A percentile compares a stretch with the other conserved stretches of the same genome.
Conservation (phyloP, 345 rosid species). For the Fremontodendron californicum region DNA sequence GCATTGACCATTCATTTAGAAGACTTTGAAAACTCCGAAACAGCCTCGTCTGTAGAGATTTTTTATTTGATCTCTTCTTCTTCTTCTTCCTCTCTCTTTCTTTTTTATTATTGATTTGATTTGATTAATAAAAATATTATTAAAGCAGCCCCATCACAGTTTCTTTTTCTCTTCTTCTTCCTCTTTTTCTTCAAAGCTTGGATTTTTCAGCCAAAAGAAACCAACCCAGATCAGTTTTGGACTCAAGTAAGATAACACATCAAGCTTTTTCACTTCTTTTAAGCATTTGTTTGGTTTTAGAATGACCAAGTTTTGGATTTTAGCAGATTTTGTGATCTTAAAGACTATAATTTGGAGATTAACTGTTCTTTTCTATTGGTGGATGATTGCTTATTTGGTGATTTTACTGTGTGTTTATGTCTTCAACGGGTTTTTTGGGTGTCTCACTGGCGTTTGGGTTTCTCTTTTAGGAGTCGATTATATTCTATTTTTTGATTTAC, state of each 20-base stretch:
- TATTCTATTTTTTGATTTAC: conserved; percentile 12
- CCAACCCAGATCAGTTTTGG: conserved; percentile 45
- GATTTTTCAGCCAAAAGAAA: conserved; percentile 19
- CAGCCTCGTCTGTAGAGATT: conserved; percentile 30
- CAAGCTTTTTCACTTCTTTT: conserved; percentile 8
- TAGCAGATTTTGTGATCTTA: conserved; percentile 15
- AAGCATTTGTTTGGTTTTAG: conserved; percentile 13
- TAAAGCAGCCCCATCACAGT: neutral
- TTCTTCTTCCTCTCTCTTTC: conserved; percentile 13
- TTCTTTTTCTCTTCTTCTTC: conserved; percentile 8
- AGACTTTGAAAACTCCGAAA: conserved; percentile 51
- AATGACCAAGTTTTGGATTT: conserved; percentile 22
- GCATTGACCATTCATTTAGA: conserved; percentile 62
- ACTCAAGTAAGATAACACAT: conserved; percentile 38
- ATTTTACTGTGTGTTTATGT: neutral
- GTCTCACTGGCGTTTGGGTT: too few relatives aligned
- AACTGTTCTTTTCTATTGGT: conserved; percentile 8
- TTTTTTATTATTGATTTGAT: conserved; percentile 14
- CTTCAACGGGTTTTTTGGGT: neutral
- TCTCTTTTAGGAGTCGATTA: neutral
- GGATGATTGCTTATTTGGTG: neutral
- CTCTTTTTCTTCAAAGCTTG: conserved; percentile 18
- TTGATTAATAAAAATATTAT: neutral
- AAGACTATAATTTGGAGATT: conserved; percentile 15
- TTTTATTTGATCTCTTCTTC: conserved; percentile 29